Evolutionary conservation across 768 basidiomycete species (phyloP).

Genomic region (Kwoniella botswanensis): DNA sequence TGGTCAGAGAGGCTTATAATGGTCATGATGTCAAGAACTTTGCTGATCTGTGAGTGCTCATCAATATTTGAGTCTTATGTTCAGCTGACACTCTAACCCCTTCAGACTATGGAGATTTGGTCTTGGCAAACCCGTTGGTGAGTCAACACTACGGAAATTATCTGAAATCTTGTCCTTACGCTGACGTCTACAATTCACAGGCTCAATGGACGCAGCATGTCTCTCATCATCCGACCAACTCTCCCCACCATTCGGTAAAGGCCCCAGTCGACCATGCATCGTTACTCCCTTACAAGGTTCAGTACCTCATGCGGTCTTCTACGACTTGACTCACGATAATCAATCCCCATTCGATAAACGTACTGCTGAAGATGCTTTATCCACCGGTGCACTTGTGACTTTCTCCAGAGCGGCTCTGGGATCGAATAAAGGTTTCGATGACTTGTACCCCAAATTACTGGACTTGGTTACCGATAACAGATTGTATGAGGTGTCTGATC

Average conservation of each 20-base stretch:
- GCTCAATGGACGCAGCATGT: slow-evolving; percentile 92
- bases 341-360: slow-evolving; percentile 88
- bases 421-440: slow-evolving; percentile 96
- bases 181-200: slow-evolving; percentile 56
- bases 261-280: slow-evolving; percentile 72
- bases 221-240: slow-evolving; percentile 77
- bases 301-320: slow-evolving; percentile 87
- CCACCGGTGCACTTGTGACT: slow-evolving; percentile 87
- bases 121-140: slow-evolving; percentile 88
- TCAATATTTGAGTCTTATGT: background rate
- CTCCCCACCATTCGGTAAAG: slow-evolving; percentile 79
- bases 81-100: background rate
- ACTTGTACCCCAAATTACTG: slow-evolving; percentile 91
- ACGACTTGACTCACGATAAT: slow-evolving; percentile 97
- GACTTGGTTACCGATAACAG: slow-evolving; percentile 85
- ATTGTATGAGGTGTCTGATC: slow-evolving; percentile 67
- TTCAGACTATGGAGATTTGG: slow-evolving; percentile 78
- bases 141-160: slow-evolving; percentile 35
- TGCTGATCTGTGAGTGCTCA: slow-evolving; percentile 66
- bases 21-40: slow-evolving; percentile 80
- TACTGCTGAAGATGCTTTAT: slow-evolving; percentile 91
- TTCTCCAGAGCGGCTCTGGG: slow-evolving; percentile 88
- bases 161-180: too few species aligned
- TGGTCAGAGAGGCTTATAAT: slow-evolving; percentile 95
- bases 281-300: slow-evolving; percentile 85